A percentile compares a stretch with the other conserved stretches of the same genome.
Evolutionary conservation across 2,329 filamentous ascomycete genomes (phyloP).

Genomic region (Alternaria burnsii): DNA sequence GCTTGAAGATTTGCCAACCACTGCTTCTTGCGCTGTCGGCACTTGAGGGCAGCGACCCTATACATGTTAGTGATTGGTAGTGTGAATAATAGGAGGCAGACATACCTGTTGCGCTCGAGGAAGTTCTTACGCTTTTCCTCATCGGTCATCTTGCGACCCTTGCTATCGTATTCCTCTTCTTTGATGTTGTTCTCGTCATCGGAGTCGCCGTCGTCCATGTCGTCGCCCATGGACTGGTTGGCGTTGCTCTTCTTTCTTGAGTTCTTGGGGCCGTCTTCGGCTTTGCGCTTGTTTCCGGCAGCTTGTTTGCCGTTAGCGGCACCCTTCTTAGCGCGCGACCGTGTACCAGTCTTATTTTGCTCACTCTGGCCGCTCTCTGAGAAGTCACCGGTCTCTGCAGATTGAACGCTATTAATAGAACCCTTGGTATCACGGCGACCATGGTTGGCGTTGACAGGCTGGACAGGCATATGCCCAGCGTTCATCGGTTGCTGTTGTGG

Average conservation of each 20-base stretch:
- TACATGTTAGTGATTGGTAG: constrained; percentile 29
- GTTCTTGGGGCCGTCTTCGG: constrained; percentile 74
- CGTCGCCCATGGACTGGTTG: constrained; percentile 59
- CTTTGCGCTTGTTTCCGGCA: constrained; percentile 71
- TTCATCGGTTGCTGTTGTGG: constrained; percentile 50
- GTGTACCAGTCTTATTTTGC: constrained; percentile 67
- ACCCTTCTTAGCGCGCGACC: constrained; percentile 49
- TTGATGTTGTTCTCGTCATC: constrained; percentile 52
- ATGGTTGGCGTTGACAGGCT: constrained; percentile 61
- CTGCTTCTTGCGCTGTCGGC: constrained; percentile 97
- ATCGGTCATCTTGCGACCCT: constrained; percentile 90
- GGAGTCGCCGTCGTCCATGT: constrained; percentile 56
- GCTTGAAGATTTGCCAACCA: constrained; percentile 94
- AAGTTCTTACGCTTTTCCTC: constrained; percentile 99
- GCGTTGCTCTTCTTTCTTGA: constrained; percentile 72
- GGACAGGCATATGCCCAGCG: constrained; percentile 57
- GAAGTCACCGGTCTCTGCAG: constrained; percentile 66
- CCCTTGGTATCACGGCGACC: constrained; percentile 58
- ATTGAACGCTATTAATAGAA: constrained; percentile 67
- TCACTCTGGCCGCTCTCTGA: constrained; percentile 76
- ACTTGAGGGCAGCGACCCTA: constrained; percentile 95
- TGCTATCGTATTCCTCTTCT: constrained; percentile 53
- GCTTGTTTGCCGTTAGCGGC: constrained; percentile 47
- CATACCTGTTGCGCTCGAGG: constrained; percentile 91
- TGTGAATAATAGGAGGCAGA: constrained; percentile 28